Conservation (phyloP, 768 basidiomycete genomes). For the Amanita rubescens region DNA sequence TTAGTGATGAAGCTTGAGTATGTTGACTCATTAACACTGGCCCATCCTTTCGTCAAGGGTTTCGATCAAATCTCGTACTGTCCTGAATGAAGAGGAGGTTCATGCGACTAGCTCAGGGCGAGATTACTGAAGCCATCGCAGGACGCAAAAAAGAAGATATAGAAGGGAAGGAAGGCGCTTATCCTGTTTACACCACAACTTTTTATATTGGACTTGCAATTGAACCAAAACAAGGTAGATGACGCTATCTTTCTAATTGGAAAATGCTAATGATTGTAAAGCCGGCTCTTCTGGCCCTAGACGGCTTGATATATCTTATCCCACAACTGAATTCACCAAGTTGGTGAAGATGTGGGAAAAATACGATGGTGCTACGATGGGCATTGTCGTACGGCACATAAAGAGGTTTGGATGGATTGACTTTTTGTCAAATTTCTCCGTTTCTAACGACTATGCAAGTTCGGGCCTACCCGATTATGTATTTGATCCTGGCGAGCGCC, state of each 20-base stretch:
- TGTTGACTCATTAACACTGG: constrained; percentile 84
- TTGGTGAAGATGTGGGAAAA: constrained; percentile 94
- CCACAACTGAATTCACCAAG: constrained; percentile 91
- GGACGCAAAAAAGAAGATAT: constrained; percentile 75
- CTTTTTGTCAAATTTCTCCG: constrained; percentile 3
- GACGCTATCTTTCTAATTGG: constrained; percentile 1
- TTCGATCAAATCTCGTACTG: constrained; percentile 87
- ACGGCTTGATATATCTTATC: constrained; percentile 93
- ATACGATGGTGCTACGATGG: constrained; percentile 89
- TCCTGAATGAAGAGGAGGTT: constrained; percentile 79
- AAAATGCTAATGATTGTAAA: constrained; percentile 23
- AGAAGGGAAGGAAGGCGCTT: constrained; percentile 66
- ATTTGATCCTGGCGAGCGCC: constrained; percentile 76
- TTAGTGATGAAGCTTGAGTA: constrained; percentile 97
- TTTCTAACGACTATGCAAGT: constrained; percentile 28
- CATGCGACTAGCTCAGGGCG: constrained; percentile 83
- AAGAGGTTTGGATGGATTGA: constrained; percentile 55
- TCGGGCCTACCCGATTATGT: constrained; percentile 74
- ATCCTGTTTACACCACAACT: constrained; percentile 88
- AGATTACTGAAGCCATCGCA: constrained; percentile 63
- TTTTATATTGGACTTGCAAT: constrained; percentile 96
- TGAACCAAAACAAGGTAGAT: constrained; percentile 83
- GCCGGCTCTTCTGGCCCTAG: constrained; percentile 73
- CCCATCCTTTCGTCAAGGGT: constrained; percentile 93
- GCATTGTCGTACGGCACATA: constrained; percentile 88